phyloP scores from a whole-genome alignment of 2,329 filamentous ascomycete genomes.

The Aspergillaceae sp. region DNA sequence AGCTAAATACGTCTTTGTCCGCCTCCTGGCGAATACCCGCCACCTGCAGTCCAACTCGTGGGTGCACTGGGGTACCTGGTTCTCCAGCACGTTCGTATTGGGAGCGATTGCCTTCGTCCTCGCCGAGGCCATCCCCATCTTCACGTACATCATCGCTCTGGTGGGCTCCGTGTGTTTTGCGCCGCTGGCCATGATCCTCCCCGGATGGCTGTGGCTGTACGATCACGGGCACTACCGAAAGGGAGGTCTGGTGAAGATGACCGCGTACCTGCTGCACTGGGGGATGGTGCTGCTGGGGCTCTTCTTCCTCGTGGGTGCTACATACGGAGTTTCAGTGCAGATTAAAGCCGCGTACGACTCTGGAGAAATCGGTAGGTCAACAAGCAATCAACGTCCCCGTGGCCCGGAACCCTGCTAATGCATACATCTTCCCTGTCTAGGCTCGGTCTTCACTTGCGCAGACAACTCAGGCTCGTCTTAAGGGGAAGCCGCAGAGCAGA shows the following conservation, averaged over 20 bases:
- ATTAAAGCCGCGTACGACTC: too few relatives aligned
- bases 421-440: too few relatives aligned
- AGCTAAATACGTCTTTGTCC: constrained; percentile 48
- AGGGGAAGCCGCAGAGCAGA: too few relatives aligned
- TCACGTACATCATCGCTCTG: constrained; percentile 44
- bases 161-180: constrained; percentile 44
- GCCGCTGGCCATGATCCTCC: constrained; percentile 41
- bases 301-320: constrained; percentile 40
- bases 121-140: constrained; percentile 45
- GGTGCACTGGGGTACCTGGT: constrained; percentile 45
- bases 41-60: constrained; percentile 44
- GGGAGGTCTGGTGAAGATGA: constrained; percentile 28
- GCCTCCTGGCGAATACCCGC: constrained; percentile 41
- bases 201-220: constrained; percentile 43
- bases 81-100: constrained; percentile 37
- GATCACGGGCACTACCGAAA: constrained; percentile 36
- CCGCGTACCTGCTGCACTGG: constrained; percentile 32
- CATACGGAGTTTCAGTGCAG: constrained; percentile 7
- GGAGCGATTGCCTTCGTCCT: constrained; percentile 40
- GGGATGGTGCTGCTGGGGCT: constrained; percentile 35
- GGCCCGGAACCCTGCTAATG: too few relatives aligned
- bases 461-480: too few relatives aligned
- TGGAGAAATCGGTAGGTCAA: too few relatives aligned
- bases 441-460: too few relatives aligned
- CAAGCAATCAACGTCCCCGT: too few relatives aligned